These are phyloP conservation scores for Podila horticola DNA, from an alignment of 192 early-diverging fungal genomes.

Conservation along the genomic window DNA sequence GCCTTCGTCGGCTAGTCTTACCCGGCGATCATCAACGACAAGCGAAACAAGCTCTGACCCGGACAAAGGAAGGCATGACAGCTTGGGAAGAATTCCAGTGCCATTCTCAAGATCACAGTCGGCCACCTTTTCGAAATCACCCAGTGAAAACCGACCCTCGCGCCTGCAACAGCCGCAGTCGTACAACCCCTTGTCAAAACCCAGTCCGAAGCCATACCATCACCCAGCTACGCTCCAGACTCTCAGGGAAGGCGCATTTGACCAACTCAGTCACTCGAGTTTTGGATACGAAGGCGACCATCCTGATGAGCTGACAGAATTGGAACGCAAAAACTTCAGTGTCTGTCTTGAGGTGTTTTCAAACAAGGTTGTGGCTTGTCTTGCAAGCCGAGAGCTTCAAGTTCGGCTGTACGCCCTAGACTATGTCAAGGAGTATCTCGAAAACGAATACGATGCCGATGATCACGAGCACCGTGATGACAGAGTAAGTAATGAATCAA, in stretches of 20 bases:
- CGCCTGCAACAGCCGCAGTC: not conserved
- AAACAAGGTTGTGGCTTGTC: constrained; percentile 53
- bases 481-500: constrained; percentile 6
- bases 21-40: constrained; percentile 17
- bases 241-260: constrained; percentile 6
- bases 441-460: constrained; percentile 39
- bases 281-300: constrained; percentile 8
- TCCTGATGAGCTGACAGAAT: constrained; percentile 36
- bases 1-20: not conserved
- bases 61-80: constrained; percentile 11
- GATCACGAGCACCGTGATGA: constrained; percentile 22
- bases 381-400: constrained; percentile 60
- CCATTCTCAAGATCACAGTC: constrained; percentile 15
- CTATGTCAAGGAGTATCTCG: constrained; percentile 56
- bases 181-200: not conserved
- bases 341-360: constrained; percentile 62
- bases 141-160: not conserved
- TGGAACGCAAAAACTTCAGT: constrained; percentile 38
- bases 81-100: constrained; percentile 13
- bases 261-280: not conserved
- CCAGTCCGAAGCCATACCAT: not conserved
- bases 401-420: constrained; percentile 65
- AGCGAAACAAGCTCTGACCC: constrained; percentile 46
- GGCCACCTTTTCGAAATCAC: not conserved
- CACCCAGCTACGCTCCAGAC: not conserved